A percentile compares a stretch with the other conserved stretches of the same genome.
phyloP scores from a whole-genome alignment of 2,329 filamentous ascomycete genomes.

The Pyrenochaeta sp. region DNA sequence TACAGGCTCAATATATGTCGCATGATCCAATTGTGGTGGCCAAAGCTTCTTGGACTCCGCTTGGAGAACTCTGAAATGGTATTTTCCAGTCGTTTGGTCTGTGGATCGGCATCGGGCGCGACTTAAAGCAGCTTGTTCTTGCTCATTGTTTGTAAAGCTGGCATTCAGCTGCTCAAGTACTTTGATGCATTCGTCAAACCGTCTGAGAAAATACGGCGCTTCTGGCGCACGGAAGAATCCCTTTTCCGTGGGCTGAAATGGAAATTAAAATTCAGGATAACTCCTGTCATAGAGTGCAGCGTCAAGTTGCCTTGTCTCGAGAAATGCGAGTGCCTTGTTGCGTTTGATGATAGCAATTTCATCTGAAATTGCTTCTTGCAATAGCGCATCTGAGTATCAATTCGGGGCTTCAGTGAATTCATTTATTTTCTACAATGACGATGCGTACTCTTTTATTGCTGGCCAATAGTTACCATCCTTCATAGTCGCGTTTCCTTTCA shows the following conservation, averaged over 20 bases:
- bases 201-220: constrained; percentile 54
- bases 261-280: constrained; percentile 8
- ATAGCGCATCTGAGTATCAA: constrained; percentile 43
- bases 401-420: too few relatives aligned
- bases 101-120: constrained; percentile 22
- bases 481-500: constrained; percentile 19
- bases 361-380: constrained; percentile 28
- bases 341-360: constrained; percentile 42
- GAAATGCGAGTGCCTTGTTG: constrained; percentile 49
- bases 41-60: constrained; percentile 50
- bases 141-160: constrained; percentile 33
- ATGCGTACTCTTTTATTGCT: constrained; percentile 21
- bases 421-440: constrained; percentile 34
- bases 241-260: constrained; percentile 51
- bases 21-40: constrained; percentile 56
- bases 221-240: constrained; percentile 54
- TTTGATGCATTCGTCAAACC: constrained; percentile 48
- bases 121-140: constrained; percentile 35
- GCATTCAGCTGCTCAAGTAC: constrained; percentile 42
- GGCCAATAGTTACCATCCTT: constrained; percentile 18
- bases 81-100: constrained; percentile 53
- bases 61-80: constrained; percentile 46
- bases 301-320: constrained; percentile 47
- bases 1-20: constrained; percentile 56
- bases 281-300: constrained; percentile 46